Evolutionary conservation across 495 filamentous ascomycete species (phyloP).

Genomic region (Schizothecium vesticola): DNA sequence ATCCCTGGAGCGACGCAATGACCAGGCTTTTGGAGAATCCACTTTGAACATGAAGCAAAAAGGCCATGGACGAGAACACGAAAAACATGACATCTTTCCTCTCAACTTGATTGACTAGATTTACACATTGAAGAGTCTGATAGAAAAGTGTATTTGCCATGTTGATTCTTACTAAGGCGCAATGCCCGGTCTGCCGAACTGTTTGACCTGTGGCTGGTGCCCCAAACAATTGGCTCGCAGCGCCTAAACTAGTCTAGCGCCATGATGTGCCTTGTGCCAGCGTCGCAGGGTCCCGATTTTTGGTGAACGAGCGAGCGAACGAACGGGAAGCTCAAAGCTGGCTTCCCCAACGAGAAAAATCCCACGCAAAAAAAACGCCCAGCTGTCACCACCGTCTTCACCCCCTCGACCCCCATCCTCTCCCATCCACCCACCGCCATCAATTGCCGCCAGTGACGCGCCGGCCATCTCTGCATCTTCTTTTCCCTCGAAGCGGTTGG

Average conservation of each 20-base stretch:
- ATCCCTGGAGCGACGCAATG: background rate
- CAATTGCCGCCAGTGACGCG: constrained; percentile 20
- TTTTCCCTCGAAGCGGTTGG: constrained; percentile 6
- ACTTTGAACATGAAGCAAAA: background rate
- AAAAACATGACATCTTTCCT: background rate
- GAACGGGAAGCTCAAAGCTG: constrained; percentile 20
- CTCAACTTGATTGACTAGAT: background rate
- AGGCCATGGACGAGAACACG: background rate
- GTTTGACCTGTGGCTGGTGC: constrained; percentile 6
- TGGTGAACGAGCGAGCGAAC: constrained; percentile 19
- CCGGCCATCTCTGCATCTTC: background rate
- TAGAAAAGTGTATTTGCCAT: background rate
- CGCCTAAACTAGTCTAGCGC: constrained; percentile 10
- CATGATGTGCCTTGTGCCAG: constrained; percentile 10
- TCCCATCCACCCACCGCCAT: constrained; percentile 13
- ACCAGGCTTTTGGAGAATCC: background rate
- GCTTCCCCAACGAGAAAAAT: constrained; percentile 29
- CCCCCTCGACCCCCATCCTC: constrained; percentile 16
- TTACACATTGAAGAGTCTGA: background rate
- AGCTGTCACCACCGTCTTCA: constrained; percentile 21
- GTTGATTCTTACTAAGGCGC: background rate
- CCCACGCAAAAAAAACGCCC: constrained; percentile 30
- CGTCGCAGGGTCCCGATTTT: constrained; percentile 18
- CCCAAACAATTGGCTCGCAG: constrained; percentile 5
- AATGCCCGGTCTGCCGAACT: background rate